Conservation (phyloP, 768 basidiomycete genomes). For the Lactarius evosmus region DNA sequence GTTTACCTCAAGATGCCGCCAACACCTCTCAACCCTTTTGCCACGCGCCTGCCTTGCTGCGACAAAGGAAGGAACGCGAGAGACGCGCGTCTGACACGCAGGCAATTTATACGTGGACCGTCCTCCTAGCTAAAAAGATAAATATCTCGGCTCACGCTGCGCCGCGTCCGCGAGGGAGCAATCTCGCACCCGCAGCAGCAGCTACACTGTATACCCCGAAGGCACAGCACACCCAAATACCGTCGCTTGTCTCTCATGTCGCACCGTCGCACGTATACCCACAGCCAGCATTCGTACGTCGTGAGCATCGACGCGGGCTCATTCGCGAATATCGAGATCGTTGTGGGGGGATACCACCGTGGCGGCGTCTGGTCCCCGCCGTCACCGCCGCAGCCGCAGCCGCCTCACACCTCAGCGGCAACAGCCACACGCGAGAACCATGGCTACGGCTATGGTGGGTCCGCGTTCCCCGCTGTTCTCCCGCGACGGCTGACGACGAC, state of each 20-base stretch:
- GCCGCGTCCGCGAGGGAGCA: background rate
- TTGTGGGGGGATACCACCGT: constrained; percentile 8
- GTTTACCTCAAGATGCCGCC: constrained; percentile 10
- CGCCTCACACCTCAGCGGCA: background rate
- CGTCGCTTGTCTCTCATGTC: constrained; percentile 6
- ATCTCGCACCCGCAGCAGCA: background rate
- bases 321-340: constrained; percentile 20
- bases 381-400: background rate
- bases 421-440: background rate
- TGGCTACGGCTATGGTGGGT: constrained; percentile 14
- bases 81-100: constrained; percentile 5
- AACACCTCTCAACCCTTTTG: background rate
- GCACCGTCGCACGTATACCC: constrained; percentile 3
- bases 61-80: constrained; percentile 8
- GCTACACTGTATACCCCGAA: background rate
- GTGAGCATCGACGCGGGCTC: constrained; percentile 20
- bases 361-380: background rate
- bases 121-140: no score
- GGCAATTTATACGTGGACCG: background rate
- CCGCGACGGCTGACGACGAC: background rate
- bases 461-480: background rate
- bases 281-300: constrained; percentile 13
- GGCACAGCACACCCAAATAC: background rate
- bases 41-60: constrained; percentile 24
- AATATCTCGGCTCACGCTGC: constrained; percentile 2